A percentile compares a stretch with the other conserved stretches of the same genome.
phyloP scores from a whole-genome alignment of 2,329 filamentous ascomycete genomes.

The Phialophora tarda region DNA sequence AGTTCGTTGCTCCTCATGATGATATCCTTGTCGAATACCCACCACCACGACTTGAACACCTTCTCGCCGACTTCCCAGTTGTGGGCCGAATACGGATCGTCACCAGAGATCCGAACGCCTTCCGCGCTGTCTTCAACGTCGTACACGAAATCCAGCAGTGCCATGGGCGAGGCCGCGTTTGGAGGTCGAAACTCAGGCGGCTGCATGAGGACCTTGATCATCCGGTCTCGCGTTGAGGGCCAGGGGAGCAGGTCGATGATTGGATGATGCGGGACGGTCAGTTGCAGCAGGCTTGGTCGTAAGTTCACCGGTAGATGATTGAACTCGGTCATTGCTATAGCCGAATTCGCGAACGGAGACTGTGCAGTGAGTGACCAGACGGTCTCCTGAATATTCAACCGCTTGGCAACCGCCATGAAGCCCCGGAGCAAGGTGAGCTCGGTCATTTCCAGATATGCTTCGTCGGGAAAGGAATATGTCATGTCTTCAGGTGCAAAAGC shows the following conservation, averaged over 20 bases:
- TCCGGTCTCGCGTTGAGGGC: slow-evolving; percentile 60
- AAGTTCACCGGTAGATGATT: slow-evolving; percentile 55
- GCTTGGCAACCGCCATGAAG: slow-evolving; percentile 54
- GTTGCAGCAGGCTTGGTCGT: slow-evolving; percentile 59
- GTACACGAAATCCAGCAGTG: slow-evolving; percentile 59
- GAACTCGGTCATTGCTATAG: slow-evolving; percentile 41
- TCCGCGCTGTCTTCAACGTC: slow-evolving; percentile 63
- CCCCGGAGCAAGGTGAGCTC: slow-evolving; percentile 58
- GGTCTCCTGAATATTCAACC: slow-evolving; percentile 49
- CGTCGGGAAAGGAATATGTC: slow-evolving; percentile 50
- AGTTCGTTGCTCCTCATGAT: slow-evolving; percentile 61
- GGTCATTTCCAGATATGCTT: slow-evolving; percentile 55
- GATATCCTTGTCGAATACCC: slow-evolving; percentile 61
- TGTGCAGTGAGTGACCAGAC: slow-evolving; percentile 56
- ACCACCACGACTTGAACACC: slow-evolving; percentile 67
- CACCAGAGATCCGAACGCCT: slow-evolving; percentile 58
- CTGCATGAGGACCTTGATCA: slow-evolving; percentile 59
- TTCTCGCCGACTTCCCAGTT: slow-evolving; percentile 65
- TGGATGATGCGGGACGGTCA: slow-evolving; percentile 61
- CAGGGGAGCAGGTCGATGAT: slow-evolving; percentile 64
- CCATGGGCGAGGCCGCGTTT: slow-evolving; percentile 54
- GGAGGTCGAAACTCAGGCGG: slow-evolving; percentile 57
- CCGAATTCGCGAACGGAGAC: slow-evolving; percentile 53
- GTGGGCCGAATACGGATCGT: slow-evolving; percentile 55
- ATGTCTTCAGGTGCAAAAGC: not conserved